phyloP scores from a whole-genome alignment of 2,329 filamentous ascomycete species.

The Mycocentrospora acerina region DNA sequence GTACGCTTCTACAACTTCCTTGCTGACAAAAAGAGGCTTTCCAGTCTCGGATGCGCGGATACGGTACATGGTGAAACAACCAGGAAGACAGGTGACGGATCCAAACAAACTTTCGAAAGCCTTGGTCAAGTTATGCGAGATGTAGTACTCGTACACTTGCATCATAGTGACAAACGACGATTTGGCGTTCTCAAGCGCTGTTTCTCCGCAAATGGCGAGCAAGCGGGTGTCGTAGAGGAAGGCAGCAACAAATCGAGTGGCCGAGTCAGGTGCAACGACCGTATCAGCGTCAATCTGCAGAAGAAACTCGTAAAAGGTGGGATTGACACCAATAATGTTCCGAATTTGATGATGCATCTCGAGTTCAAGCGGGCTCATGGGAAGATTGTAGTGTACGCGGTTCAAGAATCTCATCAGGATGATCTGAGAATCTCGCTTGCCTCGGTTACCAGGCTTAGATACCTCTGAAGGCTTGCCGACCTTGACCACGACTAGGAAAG shows the following conservation, averaged over 20 bases:
- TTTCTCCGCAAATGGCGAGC: slow-evolving; percentile 95
- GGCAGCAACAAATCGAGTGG: slow-evolving; percentile 85
- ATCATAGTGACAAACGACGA: slow-evolving; percentile 97
- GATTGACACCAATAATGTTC: slow-evolving; percentile 98
- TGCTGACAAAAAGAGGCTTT: slow-evolving; percentile 94
- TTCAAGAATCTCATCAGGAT: slow-evolving; percentile 98
- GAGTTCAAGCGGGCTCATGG: slow-evolving; percentile 94
- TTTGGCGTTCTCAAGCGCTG: slow-evolving; percentile 88
- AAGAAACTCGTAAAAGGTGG: slow-evolving; percentile 96
- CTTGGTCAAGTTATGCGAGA: slow-evolving; percentile 95
- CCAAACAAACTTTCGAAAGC: slow-evolving; percentile 97
- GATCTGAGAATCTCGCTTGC: slow-evolving; percentile 99
- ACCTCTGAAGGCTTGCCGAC: slow-evolving; percentile 83
- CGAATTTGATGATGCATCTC: slow-evolving; percentile 99
- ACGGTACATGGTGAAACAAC: slow-evolving; percentile 99
- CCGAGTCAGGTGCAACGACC: slow-evolving; percentile 84
- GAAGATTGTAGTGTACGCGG: slow-evolving; percentile 93
- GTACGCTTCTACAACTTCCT: slow-evolving; percentile 85
- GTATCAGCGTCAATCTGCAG: slow-evolving; percentile 98
- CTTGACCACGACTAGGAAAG: slow-evolving; percentile 96
- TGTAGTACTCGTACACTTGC: slow-evolving; percentile 99
- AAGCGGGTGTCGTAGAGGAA: slow-evolving; percentile 90
- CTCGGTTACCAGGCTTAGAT: slow-evolving; percentile 80
- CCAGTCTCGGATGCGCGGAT: slow-evolving; percentile 91
- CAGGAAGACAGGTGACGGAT: slow-evolving; percentile 94